Percentiles rank a stretch among this genome's conserved stretches.
Conservation (phyloP, 176 grass and related monocot genomes). For the Oryza longistaminata region DNA sequence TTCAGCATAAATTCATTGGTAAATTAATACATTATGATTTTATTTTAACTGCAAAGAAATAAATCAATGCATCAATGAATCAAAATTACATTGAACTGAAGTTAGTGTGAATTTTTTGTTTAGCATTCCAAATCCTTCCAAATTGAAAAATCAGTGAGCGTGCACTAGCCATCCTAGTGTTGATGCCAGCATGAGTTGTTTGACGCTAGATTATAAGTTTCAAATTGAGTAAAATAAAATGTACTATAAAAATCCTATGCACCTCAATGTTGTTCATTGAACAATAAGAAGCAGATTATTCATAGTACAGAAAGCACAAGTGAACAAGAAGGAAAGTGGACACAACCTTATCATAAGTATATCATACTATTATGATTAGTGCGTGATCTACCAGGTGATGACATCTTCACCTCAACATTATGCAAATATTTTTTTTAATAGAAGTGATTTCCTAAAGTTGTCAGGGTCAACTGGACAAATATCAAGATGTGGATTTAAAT, state of each 20-base stretch:
- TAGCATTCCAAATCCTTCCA: neutral
- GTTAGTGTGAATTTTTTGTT: neutral
- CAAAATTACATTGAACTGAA: neutral
- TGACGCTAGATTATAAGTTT: neutral
- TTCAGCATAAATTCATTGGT: neutral
- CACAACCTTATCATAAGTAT: neutral
- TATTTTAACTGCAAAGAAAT: neutral
- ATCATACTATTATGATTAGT: neutral
- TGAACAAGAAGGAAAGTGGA: neutral
- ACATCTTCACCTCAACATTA: neutral
- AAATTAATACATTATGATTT: neutral
- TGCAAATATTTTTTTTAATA: neutral
- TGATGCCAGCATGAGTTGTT: neutral
- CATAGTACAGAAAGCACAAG: neutral
- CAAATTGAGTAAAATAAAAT: neutral
- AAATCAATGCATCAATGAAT: neutral
- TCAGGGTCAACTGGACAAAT: neutral
- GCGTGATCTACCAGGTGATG: neutral
- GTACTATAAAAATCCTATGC: neutral
- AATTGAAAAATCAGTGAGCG: neutral
- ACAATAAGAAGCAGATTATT: neutral
- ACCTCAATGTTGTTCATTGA: neutral
- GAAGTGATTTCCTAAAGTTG: neutral
- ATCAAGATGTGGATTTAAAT: constrained; percentile 17
- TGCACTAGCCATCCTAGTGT: neutral